A percentile compares a stretch with the other conserved stretches of the same genome.
Conservation (phyloP, 176 grass and related monocot species). For the sorghum (Sorghum bicolor) region Sorghum_bicolor_NCBIv3 NC_012873.2:62457001-62457500, state of each 20-base stretch:
- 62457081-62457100: neutral
- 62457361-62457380: neutral
- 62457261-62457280: too few relatives aligned
- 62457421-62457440: slow-evolving; percentile 15
- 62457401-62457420: neutral
- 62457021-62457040: neutral
- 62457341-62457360: neutral
- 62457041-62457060: neutral
- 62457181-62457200: neutral
- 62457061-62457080: neutral
- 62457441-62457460: slow-evolving; percentile 94
- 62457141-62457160: neutral
- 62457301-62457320: neutral
- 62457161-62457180: neutral
- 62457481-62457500: slow-evolving; percentile 90
- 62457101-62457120: neutral
- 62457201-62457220: neutral
- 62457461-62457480: slow-evolving; percentile 86
- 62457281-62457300: too few relatives aligned
- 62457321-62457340: neutral
- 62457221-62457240: neutral
- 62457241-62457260: neutral
- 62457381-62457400: neutral
- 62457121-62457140: neutral
- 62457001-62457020: slow-evolving; percentile 4